Percentiles rank a stretch among this genome's conserved stretches.
These are phyloP conservation scores for Omphalotus guepiniiformis DNA, from an alignment of 768 basidiomycete genomes.

Conservation along the genomic window DNA sequence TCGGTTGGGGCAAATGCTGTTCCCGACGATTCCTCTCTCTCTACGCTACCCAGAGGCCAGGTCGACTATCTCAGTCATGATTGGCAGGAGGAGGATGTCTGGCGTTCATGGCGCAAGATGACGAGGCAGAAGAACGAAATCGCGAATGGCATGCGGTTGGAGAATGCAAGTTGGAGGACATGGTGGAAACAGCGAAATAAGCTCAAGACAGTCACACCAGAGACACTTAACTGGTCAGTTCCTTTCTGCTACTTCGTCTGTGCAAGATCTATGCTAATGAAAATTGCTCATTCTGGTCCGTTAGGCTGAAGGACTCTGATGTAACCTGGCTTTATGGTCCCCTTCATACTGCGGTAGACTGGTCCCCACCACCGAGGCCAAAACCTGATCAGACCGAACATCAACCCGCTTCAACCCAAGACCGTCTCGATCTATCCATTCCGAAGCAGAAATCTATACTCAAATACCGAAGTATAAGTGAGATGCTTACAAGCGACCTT, in stretches of 20 bases:
- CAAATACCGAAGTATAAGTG: constrained; percentile 89
- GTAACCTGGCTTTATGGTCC: constrained; percentile 99
- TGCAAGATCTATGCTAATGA: constrained; percentile 9
- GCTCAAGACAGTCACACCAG: constrained; percentile 90
- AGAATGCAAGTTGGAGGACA: constrained; percentile 98
- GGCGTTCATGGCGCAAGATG: constrained; percentile 98
- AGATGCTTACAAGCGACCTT: constrained; percentile 78
- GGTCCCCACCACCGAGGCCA: constrained; percentile 64
- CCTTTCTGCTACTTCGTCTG: constrained; percentile 3
- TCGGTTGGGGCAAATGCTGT: constrained; percentile 54
- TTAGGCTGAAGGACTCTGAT: constrained; percentile 97
- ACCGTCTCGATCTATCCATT: constrained; percentile 47
- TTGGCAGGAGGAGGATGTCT: constrained; percentile 98
- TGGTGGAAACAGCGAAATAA: constrained; percentile 99
- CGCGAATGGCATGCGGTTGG: constrained; percentile 88
- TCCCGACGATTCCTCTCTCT: constrained; percentile 76
- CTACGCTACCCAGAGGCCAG: constrained; percentile 85
- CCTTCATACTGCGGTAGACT: constrained; percentile 89
- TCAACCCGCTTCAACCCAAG: constrained; percentile 39
- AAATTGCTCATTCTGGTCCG: constrained; percentile 8
- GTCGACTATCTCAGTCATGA: constrained; percentile 98
- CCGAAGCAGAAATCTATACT: constrained; percentile 78
- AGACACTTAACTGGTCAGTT: constrained; percentile 95
- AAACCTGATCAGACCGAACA: constrained; percentile 33
- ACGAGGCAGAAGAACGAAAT: constrained; percentile 98